These are phyloP conservation scores for Coemansia sp. DNA, from an alignment of 371 early-diverging fungal species.

Conservation along the genomic window DNA sequence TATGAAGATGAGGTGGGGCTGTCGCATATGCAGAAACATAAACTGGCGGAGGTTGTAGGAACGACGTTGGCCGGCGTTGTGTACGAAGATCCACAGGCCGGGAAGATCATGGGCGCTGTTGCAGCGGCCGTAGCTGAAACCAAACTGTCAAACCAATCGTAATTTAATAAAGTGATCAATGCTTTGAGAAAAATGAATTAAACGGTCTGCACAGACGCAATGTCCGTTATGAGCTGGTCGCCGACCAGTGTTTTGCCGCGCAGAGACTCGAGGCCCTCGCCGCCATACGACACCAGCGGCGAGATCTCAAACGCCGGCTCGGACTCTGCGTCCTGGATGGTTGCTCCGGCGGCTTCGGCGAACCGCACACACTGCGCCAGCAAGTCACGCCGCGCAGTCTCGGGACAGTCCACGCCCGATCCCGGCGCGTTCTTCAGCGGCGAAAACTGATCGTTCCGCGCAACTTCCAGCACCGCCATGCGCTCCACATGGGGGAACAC, in stretches of 20 bases:
- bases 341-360: constrained; percentile 82
- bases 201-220: constrained; percentile 24
- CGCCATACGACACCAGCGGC: constrained; percentile 87
- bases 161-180: neutral
- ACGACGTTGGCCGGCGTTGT: constrained; percentile 36
- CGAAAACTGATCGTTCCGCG: constrained; percentile 92
- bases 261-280: constrained; percentile 83
- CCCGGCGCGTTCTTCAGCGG: constrained; percentile 98
- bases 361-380: constrained; percentile 83
- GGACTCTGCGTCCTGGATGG: constrained; percentile 57
- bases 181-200: neutral
- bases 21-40: constrained; percentile 17
- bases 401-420: constrained; percentile 83
- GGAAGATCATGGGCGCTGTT: constrained; percentile 28
- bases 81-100: constrained; percentile 31
- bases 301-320: constrained; percentile 77
- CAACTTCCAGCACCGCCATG: constrained; percentile 90
- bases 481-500: constrained; percentile 87
- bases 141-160: neutral
- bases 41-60: constrained; percentile 33
- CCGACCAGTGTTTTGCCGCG: constrained; percentile 57
- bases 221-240: constrained; percentile 31
- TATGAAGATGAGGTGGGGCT: constrained; percentile 10
- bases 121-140: constrained; percentile 21
- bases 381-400: constrained; percentile 88